phyloP scores from a whole-genome alignment of 116 monocot species.

The Posidonia oceanica region DNA sequence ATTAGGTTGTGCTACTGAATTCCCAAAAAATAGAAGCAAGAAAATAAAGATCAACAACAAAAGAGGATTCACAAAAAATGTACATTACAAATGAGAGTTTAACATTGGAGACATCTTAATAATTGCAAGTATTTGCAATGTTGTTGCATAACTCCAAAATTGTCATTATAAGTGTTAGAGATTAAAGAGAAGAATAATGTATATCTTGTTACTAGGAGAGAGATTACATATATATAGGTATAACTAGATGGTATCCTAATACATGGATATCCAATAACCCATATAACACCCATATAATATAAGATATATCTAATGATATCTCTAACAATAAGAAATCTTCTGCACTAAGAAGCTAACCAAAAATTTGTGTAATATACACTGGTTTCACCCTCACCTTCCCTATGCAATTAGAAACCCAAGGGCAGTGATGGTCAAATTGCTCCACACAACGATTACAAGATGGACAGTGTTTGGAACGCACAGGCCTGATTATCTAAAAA shows the following conservation, averaged over 20 bases:
- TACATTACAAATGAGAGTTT: neutral
- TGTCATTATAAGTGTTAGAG: no score
- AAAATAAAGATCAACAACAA: neutral
- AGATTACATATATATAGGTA: no score
- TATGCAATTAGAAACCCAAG: slow-evolving; percentile 95
- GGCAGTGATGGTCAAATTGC: slow-evolving; percentile 95
- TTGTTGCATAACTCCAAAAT: no score
- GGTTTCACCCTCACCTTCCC: slow-evolving; percentile 60
- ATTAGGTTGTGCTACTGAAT: neutral
- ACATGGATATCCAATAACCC: no score
- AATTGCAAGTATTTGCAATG: no score
- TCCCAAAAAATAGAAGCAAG: neutral
- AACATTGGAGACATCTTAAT: no score
- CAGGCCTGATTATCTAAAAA: slow-evolving; percentile 67
- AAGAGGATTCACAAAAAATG: neutral
- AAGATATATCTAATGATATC: no score
- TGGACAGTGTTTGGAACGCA: slow-evolving; percentile 93
- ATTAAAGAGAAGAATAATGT: no score
- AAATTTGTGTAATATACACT: neutral
- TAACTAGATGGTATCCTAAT: no score
- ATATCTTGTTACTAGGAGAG: no score
- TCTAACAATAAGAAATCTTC: no score
- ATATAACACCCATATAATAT: no score
- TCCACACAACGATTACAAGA: slow-evolving; percentile 87
- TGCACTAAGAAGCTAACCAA: neutral